Conservation (phyloP, 75 land plant species). For the Cryptomeria japonica region DNA sequence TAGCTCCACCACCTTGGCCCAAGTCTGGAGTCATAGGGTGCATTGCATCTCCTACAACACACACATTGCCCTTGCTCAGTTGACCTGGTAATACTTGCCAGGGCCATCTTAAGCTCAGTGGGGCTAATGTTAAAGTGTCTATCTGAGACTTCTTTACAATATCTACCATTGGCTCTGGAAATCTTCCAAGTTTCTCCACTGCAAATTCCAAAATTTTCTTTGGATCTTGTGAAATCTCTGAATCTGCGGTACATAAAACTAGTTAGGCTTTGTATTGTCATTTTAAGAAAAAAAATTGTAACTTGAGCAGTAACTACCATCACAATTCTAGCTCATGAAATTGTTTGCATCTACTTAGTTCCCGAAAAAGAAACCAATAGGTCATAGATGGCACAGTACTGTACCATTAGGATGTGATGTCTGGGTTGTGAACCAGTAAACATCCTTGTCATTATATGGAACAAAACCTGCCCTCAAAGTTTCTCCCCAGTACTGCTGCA, state of each 20-base stretch:
- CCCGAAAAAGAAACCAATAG: not conserved
- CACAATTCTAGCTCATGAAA: not conserved
- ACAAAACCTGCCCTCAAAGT: constrained; percentile 31
- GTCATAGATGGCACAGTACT: not conserved
- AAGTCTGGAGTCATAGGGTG: constrained; percentile 67
- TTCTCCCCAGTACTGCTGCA: constrained; percentile 20
- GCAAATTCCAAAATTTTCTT: constrained; percentile 21
- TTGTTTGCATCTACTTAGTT: not conserved
- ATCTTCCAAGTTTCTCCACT: constrained; percentile 7
- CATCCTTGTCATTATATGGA: constrained; percentile 29
- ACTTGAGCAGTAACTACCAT: not conserved
- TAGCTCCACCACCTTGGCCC: constrained; percentile 61
- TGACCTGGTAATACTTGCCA: constrained; percentile 32
- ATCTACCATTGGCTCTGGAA: constrained; percentile 7
- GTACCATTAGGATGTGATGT: not conserved
- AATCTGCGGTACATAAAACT: not conserved
- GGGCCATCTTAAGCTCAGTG: constrained; percentile 39
- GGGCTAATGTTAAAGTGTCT: constrained; percentile 14
- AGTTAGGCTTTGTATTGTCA: not conserved
- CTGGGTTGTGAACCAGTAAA: constrained; percentile 33
- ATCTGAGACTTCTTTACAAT: constrained; percentile 24
- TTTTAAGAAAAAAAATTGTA: not conserved
- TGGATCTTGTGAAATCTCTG: constrained; percentile 13
- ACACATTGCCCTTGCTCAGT: constrained; percentile 38
- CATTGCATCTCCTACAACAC: constrained; percentile 73